Evolutionary conservation across 305 asterid genomes (phyloP).

Genomic region (Solanum hybrid): DNA sequence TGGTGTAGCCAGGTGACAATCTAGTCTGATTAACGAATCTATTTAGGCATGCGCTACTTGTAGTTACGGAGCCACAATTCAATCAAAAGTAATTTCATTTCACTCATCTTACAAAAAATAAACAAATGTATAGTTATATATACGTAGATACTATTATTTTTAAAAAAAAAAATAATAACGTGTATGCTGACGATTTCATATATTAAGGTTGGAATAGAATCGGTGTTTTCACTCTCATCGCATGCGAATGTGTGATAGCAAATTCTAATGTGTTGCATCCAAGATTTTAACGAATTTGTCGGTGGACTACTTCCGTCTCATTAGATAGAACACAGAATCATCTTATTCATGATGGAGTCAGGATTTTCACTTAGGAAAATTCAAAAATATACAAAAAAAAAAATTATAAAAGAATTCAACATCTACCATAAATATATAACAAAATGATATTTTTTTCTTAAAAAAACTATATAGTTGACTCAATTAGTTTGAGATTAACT

Average conservation of each 20-base stretch:
- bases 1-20: neutral
- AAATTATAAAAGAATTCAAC: neutral
- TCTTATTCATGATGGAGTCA: too few relatives aligned
- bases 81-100: neutral
- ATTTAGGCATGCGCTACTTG: neutral
- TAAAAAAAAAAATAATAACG: neutral
- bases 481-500: neutral
- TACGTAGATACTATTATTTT: neutral
- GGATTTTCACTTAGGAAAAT: neutral
- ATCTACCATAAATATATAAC: neutral
- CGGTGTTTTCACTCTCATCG: neutral
- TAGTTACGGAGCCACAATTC: neutral
- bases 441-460: neutral
- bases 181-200: neutral
- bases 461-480: neutral
- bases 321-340: too few relatives aligned
- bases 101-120: neutral
- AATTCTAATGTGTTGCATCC: neutral
- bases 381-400: neutral
- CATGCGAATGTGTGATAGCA: neutral
- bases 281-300: neutral
- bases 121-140: neutral
- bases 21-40: neutral
- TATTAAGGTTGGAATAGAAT: neutral
- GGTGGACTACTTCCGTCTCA: neutral